Percentiles rank a stretch among this genome's conserved stretches.
These are phyloP conservation scores for Colletotrichum agaves DNA, from an alignment of 2,329 filamentous ascomycete genomes.

Conservation along the genomic window DNA sequence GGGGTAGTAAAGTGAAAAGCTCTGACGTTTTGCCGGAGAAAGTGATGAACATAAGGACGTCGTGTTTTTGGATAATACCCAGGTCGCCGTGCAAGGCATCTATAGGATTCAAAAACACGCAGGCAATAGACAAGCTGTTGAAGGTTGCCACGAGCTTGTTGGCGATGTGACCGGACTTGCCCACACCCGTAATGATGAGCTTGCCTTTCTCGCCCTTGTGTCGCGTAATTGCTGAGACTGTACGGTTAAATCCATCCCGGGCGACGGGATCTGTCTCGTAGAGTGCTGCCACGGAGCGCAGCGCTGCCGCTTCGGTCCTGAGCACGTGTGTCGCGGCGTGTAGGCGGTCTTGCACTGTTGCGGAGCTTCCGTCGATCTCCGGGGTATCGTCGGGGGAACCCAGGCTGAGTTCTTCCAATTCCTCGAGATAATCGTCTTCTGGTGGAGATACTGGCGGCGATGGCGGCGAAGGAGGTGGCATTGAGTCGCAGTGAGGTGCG, in stretches of 20 bases:
- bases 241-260: constrained; percentile 74
- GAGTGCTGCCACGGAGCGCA: constrained; percentile 77
- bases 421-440: constrained; percentile 31
- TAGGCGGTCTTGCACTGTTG: constrained; percentile 54
- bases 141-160: constrained; percentile 92
- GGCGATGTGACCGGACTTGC: constrained; percentile 92
- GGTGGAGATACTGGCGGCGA: constrained; percentile 48
- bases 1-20: constrained; percentile 79
- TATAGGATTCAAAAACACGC: constrained; percentile 87
- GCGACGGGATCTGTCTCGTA: constrained; percentile 78
- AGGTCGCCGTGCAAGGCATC: constrained; percentile 94
- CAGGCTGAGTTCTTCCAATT: constrained; percentile 36
- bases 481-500: constrained; percentile 48
- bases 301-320: constrained; percentile 81
- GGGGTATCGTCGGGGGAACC: constrained; percentile 36
- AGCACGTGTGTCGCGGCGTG: constrained; percentile 84
- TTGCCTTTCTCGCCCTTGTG: constrained; percentile 75
- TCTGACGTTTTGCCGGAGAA: constrained; percentile 91
- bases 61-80: constrained; percentile 79
- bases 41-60: constrained; percentile 87
- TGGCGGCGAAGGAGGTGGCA: constrained; percentile 62
- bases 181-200: constrained; percentile 86
- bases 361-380: constrained; percentile 38
- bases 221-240: constrained; percentile 76
- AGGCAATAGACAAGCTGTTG: constrained; percentile 85